Base-by-base conservation (phyloP, 2,329 filamentous ascomycete species). In the Neonectria faginata region DNA sequence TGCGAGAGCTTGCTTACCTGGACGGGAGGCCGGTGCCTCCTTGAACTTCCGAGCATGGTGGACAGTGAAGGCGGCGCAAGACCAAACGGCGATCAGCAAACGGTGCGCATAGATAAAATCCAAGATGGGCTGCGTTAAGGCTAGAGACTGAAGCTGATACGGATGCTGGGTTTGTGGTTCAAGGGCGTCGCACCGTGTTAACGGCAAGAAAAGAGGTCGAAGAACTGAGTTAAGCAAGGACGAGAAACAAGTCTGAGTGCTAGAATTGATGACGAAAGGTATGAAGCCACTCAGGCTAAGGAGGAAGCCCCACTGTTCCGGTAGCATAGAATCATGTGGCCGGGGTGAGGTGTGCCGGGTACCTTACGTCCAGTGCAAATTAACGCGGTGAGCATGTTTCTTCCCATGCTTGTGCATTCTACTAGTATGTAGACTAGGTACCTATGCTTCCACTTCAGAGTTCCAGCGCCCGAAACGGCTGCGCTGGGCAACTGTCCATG, bases 1-100 rank as follows among this genome's bases (percentile, higher is more conserved):
- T 44, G 50, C 58, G 54, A 57, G 71, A 65, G 70, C 69, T 63
- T 69, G 81, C 84, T 79, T 83, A 86, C 85, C 81, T 80, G 80
- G 73, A 79, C 78, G 62, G 80, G 80, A 77, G 79, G 79, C 68
- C 83, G 80, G 74, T 82, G 82, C 77, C 80, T 84, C 78, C 82
- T 81, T 69, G 84, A 84, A 71, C 80, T 73, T 69, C 79, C 82
- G 76, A 87, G 87, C 85, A 85, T 85, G 69, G 65, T 69, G 71
- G 54, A 29, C 54, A 25, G 70, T 39, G 18, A 44, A 18, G 25
- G 55, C 52, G 59, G 65, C 65, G 56, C 60, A 39, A 61, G 44
- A 60, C 64, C 52, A 60, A 52, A 52, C 64, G 41, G 56, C 41
- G 56, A 62, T 72, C 67, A 65, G 41, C 66, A 70, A 60, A 45